Percentiles rank a stretch among this genome's conserved stretches.
phyloP scores from a whole-genome alignment of 768 basidiomycete species.

The Tricholoma sp. region DNA sequence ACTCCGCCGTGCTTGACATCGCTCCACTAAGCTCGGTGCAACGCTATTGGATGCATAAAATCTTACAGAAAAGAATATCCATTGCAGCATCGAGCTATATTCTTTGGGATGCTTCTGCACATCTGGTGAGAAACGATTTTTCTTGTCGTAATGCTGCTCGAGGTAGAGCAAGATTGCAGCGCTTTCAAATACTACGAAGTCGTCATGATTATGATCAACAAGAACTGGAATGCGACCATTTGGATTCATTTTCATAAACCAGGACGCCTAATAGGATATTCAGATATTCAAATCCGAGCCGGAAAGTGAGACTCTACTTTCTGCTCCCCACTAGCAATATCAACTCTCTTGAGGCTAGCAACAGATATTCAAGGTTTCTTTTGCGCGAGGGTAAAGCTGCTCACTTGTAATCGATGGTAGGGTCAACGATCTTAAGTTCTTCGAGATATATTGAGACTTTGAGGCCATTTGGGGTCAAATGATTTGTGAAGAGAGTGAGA shows the following conservation, averaged over 20 bases:
- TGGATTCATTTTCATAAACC: slow-evolving; percentile 73
- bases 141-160: slow-evolving; percentile 72
- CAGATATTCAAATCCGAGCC: no score
- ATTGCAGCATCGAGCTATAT: slow-evolving; percentile 72
- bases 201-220: slow-evolving; percentile 52
- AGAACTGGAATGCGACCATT: slow-evolving; percentile 70
- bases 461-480: slow-evolving; percentile 20
- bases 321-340: slow-evolving; percentile 62
- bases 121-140: slow-evolving; percentile 57
- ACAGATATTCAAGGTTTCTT: background rate
- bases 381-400: slow-evolving; percentile 5
- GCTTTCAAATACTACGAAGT: slow-evolving; percentile 71
- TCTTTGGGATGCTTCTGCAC: slow-evolving; percentile 45
- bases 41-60: slow-evolving; percentile 4
- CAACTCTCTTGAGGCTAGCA: slow-evolving; percentile 45
- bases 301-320: slow-evolving; percentile 40
- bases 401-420: slow-evolving; percentile 40
- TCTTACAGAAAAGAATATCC: slow-evolving; percentile 79
- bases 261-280: slow-evolving; percentile 38
- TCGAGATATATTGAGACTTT: slow-evolving; percentile 17
- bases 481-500: slow-evolving; percentile 15
- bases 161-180: slow-evolving; percentile 84
- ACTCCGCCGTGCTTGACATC: slow-evolving; percentile 62
- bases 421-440: slow-evolving; percentile 35
- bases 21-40: background rate